A percentile compares a stretch with the other conserved stretches of the same genome.
Evolutionary conservation across 495 filamentous ascomycete genomes (phyloP).

Genomic region (Aspergillus funiculosus): DNA sequence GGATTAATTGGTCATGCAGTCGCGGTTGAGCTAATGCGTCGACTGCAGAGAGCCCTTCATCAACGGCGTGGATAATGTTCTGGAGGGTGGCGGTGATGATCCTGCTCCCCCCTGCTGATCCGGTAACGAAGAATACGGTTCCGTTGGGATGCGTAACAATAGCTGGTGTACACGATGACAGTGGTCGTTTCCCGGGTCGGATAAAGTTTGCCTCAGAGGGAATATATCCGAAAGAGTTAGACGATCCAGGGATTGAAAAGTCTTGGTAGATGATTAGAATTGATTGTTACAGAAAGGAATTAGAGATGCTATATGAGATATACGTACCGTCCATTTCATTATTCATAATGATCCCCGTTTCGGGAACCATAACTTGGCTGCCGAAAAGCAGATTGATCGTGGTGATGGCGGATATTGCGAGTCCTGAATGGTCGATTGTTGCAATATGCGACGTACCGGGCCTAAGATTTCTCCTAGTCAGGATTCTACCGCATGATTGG

Average conservation of each 20-base stretch:
- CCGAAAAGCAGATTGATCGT: slow-evolving; percentile 88
- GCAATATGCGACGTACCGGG: slow-evolving; percentile 74
- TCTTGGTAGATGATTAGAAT: slow-evolving; percentile 26
- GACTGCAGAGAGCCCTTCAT: slow-evolving; percentile 50
- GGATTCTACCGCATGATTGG: no score
- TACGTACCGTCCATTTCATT: slow-evolving; percentile 81
- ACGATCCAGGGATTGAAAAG: slow-evolving; percentile 69
- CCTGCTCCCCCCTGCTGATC: slow-evolving; percentile 77
- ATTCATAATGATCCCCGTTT: slow-evolving; percentile 84
- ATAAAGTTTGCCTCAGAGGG: slow-evolving; percentile 79
- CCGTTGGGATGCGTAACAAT: slow-evolving; percentile 67
- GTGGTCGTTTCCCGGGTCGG: slow-evolving; percentile 70
- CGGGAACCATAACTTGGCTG: slow-evolving; percentile 66
- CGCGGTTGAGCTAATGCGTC: slow-evolving; percentile 62
- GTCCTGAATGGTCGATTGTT: slow-evolving; percentile 59
- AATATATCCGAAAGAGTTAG: slow-evolving; percentile 76
- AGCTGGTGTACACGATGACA: slow-evolving; percentile 71
- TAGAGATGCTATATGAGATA: neutral
- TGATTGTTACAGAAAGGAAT: neutral
- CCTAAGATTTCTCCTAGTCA: no score
- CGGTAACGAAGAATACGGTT: slow-evolving; percentile 62
- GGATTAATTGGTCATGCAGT: slow-evolving; percentile 78
- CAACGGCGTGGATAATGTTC: slow-evolving; percentile 66
- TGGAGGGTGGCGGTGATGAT: slow-evolving; percentile 84
- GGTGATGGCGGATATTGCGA: slow-evolving; percentile 68